phyloP scores from a whole-genome alignment of 148 eudicot species.

The Hydrangea macrophylla region DNA sequence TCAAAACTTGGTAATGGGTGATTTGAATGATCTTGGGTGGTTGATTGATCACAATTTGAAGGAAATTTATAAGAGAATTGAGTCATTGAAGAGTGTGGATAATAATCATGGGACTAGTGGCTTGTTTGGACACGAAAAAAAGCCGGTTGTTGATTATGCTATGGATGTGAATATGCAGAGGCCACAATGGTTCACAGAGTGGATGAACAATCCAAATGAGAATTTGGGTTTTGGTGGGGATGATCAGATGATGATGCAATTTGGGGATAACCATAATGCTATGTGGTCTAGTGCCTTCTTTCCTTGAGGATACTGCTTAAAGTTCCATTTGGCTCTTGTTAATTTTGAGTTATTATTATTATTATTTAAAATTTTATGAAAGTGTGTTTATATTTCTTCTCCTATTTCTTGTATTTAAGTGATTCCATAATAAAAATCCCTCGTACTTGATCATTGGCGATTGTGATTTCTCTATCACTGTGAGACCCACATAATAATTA shows the following conservation, averaged over 20 bases:
- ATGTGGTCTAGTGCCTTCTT: conserved; percentile 33
- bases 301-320: conserved; percentile 20
- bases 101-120: background rate
- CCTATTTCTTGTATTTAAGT: background rate
- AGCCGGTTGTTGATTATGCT: conserved; percentile 13
- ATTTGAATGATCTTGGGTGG: conserved; percentile 32
- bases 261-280: conserved; percentile 24
- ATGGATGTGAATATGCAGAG: conserved; percentile 18
- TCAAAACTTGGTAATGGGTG: conserved; percentile 20
- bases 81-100: conserved; percentile 7
- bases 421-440: background rate
- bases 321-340: background rate
- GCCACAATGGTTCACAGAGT: conserved; percentile 30
- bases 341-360: background rate
- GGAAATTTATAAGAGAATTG: conserved; percentile 28
- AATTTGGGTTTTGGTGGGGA: conserved; percentile 28
- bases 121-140: conserved; percentile 18
- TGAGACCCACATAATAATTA: too few relatives aligned
- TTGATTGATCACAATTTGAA: conserved; percentile 32
- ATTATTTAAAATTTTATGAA: too few relatives aligned
- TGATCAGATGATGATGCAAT: conserved; percentile 24
- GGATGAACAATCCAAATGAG: conserved; percentile 28
- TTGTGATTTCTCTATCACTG: too few relatives aligned
- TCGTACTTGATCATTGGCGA: background rate
- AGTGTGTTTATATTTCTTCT: background rate